Base-by-base conservation (phyloP, 2,329 filamentous ascomycete genomes). In the Colletotrichum noveboracense region DNA sequence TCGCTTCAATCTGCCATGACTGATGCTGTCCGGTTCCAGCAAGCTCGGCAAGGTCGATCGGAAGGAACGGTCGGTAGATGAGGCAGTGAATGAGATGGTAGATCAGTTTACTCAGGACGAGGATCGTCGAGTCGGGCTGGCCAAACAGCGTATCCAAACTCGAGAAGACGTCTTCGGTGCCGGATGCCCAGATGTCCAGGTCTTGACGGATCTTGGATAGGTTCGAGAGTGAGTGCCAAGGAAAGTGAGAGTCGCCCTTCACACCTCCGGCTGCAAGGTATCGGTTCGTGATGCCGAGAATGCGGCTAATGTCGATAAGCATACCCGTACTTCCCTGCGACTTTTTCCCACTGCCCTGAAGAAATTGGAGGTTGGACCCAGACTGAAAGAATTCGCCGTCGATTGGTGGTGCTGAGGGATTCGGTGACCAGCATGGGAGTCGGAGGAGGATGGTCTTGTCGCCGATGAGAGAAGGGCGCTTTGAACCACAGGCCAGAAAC, bases 1-100 rank as follows among this genome's bases (percentile, higher is more conserved):
- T 97, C 0, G 95, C 95, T 82, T 97, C 95, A 64, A 97, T 96
- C 82, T 97, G 95, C 95, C 95, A 98, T 32, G 94, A 96, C 82
- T 97, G 95, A 79, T 97, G 94, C 80, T 97, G 95, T 2, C 94
- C 94, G 1, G 91, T 93, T 16, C 94, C 94, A 14, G 94, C 91
- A 8, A 98, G 90, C 82, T 97, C 95, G 28, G 93, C 91, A 5
- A 97, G 88, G 82, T 97, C 94, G 77, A 98, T 94, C 1, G 95
- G 95, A 7, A 98, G 87, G 83, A 98, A 98, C 0, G 95, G 95
- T 18, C 95, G 91, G 81, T 97, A 98, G 58, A 97, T 93, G 66
- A 98, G 88, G 80, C 95, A 97, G 84, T 97, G 94, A 60, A 97
- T 93, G 16, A 97, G 88, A 81, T 98, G 95, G 80, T 97, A 97